Evolutionary conservation across 2,329 filamentous ascomycete species (phyloP).

Genomic region (Fusarium sublunatum): DNA sequence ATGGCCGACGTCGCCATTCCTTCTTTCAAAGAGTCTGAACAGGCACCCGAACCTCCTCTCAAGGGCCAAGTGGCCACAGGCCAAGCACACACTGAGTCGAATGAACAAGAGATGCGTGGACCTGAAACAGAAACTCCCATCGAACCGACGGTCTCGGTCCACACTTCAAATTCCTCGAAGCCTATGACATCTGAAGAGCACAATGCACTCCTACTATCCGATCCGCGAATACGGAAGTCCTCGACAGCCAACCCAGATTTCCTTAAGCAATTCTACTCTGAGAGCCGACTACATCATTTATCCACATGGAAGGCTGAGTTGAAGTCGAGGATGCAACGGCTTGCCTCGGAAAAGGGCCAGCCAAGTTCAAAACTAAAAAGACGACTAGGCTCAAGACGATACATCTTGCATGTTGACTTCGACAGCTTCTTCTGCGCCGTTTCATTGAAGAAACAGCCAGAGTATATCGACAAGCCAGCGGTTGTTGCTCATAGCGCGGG

Average conservation of each 20-base stretch:
- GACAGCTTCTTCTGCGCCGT: slow-evolving; percentile 99
- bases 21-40: slow-evolving; percentile 1
- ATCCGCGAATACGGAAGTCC: slow-evolving; percentile 87
- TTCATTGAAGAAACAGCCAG: slow-evolving; percentile 80
- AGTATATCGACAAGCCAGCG: slow-evolving; percentile 80
- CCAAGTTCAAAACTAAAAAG: slow-evolving; percentile 60
- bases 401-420: slow-evolving; percentile 96
- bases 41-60: not conserved
- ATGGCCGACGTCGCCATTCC: slow-evolving; percentile 3
- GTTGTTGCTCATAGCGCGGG: slow-evolving; percentile 91
- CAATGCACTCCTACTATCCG: slow-evolving; percentile 84
- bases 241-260: slow-evolving; percentile 95
- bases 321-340: slow-evolving; percentile 85
- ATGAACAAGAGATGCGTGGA: not conserved
- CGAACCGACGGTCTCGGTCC: not conserved
- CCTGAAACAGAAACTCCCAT: not conserved
- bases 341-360: slow-evolving; percentile 75
- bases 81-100: not conserved
- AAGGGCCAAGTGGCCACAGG: not conserved
- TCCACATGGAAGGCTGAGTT: slow-evolving; percentile 97
- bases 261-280: slow-evolving; percentile 91
- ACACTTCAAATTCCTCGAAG: slow-evolving; percentile 52
- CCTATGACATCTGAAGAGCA: slow-evolving; percentile 92
- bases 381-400: slow-evolving; percentile 74
- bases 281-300: slow-evolving; percentile 93